A percentile compares a stretch with the other conserved stretches of the same genome.
Conservation (phyloP, 1,139 yeast genomes). For the Nakaseomyces uthaithaninus region DNA sequence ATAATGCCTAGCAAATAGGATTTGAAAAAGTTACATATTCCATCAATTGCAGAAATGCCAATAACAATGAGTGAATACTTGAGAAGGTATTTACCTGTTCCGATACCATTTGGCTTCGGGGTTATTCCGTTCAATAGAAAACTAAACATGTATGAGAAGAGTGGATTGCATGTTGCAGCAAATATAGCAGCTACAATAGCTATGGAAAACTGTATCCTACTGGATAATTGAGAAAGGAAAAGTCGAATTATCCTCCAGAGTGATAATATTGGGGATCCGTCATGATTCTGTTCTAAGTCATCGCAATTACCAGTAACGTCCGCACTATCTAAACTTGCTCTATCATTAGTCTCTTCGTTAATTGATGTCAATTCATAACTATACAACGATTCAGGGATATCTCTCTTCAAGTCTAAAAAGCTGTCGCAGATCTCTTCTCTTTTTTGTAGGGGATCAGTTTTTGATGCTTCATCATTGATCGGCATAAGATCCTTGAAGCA, state of each 20-base stretch:
- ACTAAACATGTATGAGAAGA: conserved; percentile 72
- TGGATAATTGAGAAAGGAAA: neutral
- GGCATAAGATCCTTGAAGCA: too few species aligned
- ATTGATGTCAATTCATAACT: neutral
- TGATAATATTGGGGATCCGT: neutral
- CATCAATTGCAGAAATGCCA: conserved; percentile 53
- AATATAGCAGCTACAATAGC: conserved; percentile 50
- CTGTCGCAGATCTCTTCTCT: neutral
- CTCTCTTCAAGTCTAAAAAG: neutral
- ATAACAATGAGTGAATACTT: conserved; percentile 66
- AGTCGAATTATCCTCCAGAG: neutral
- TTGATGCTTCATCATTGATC: neutral
- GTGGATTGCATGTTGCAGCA: conserved; percentile 62
- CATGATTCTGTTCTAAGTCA: neutral
- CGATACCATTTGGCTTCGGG: conserved; percentile 32
- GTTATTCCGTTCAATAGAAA: conserved; percentile 53
- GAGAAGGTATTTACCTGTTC: conserved; percentile 34
- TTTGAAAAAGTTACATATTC: conserved; percentile 46
- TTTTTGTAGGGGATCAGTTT: neutral
- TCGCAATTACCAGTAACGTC: neutral
- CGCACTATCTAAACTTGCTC: neutral
- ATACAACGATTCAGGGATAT: neutral
- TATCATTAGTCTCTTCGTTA: neutral
- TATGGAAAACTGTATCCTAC: conserved; percentile 35
- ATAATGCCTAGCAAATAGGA: conserved; percentile 44